Evolutionary conservation across 768 basidiomycete genomes (phyloP).

Genomic region (Serendipita indica): DNA sequence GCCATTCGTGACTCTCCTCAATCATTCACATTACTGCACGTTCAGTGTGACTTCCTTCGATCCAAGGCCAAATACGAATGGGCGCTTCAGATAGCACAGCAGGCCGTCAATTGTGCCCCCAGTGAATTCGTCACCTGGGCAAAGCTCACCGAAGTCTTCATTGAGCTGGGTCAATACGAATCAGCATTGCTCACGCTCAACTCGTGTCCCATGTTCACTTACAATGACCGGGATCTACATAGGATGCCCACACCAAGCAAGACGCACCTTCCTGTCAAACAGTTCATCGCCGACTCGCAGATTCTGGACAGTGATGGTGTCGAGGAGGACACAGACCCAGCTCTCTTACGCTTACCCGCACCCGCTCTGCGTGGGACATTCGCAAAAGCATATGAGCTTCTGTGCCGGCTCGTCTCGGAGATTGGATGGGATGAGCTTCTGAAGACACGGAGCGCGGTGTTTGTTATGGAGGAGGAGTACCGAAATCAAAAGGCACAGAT

Average conservation of each 20-base stretch:
- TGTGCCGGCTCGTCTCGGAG: constrained; percentile 80
- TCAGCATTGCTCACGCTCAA: constrained; percentile 87
- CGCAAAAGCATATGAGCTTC: constrained; percentile 81
- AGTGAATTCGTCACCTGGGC: constrained; percentile 99
- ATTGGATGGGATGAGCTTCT: constrained; percentile 99
- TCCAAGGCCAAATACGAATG: constrained; percentile 73
- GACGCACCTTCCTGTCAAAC: constrained; percentile 74
- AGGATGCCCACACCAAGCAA: constrained; percentile 64
- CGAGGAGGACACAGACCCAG: constrained; percentile 62
- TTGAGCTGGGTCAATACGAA: constrained; percentile 77
- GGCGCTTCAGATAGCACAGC: constrained; percentile 81
- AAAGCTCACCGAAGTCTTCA: constrained; percentile 88
- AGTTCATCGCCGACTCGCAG: constrained; percentile 58
- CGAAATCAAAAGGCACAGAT: constrained; percentile 82
- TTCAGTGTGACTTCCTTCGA: constrained; percentile 85
- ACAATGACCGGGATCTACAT: constrained; percentile 89
- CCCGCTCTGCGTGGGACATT: constrained; percentile 92
- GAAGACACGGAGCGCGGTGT: constrained; percentile 84
- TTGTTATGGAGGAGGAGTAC: constrained; percentile 99
- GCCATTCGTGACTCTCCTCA: constrained; percentile 79
- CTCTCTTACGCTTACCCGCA: constrained; percentile 84
- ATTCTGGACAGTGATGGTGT: constrained; percentile 35
- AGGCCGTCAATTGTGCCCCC: constrained; percentile 96
- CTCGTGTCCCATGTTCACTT: constrained; percentile 99
- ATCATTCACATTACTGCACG: constrained; percentile 86